Evolutionary conservation across 257 asterid genomes (phyloP), one percentile per base, ranked within the genome.

Genomic region (Nemophila menziesii): DNA sequence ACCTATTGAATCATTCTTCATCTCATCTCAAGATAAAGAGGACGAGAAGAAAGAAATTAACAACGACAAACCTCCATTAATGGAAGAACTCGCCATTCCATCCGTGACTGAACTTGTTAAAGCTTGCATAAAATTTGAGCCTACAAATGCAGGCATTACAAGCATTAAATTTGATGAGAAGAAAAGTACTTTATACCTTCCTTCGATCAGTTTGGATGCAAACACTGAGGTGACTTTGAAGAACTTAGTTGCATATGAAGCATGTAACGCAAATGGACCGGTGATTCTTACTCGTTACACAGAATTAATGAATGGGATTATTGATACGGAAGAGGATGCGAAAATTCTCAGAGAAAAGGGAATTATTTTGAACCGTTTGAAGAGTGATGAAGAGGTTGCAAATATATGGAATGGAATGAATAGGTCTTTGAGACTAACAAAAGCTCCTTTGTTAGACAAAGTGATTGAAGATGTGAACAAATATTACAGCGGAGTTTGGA

Each of bases 11-110:
- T 11, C 29, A 12, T 14, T 44, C 2, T 44, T n/a, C 18, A n/a
- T n/a, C n/a, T 43, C 22, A 10, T 14, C 34, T 11, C 12, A 8
- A 14, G 12, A 22, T 3, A 44, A 22, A 12, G 18, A 20, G 0
- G 34, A 44, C 4, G 34, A 12, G 3, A 19, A 23, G 10, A 8
- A n/a, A 0, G 19, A 3, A 11, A 33, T 4, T 0, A 22, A 43
- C 12, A 13, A 11, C 9, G 48, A 43, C 17, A 44, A 17, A 12
- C 45, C 45, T n/a, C 61, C 47, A 0, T 11, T 23, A 10, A 6
- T 55, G 15, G 61, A 55, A 11, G 61, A 55, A 19, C 48, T 57
- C 11, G 9, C 33, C 9, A 57, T 57, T 22, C 63, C 63, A 33
- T 57, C 56, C 0, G 63, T 49, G 10, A 29, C 51, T 13, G 27